Percentiles rank a stretch among this genome's conserved stretches.
phyloP scores from a whole-genome alignment of 2,329 filamentous ascomycete genomes.

The Phialophora expanda region DNA sequence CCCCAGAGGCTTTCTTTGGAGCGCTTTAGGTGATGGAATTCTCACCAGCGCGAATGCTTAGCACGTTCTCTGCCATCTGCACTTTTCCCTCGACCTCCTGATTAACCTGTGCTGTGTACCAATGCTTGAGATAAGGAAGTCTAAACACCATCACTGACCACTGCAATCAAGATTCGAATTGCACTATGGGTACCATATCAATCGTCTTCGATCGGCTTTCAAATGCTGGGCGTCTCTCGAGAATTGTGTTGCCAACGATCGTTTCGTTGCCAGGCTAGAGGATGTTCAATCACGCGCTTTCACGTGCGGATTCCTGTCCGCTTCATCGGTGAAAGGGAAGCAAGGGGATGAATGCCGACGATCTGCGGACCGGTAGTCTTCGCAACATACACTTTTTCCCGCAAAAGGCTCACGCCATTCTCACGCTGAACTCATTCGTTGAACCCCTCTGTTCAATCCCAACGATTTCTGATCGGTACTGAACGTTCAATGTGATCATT shows the following conservation, averaged over 20 bases:
- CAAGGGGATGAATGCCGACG: conserved; percentile 50
- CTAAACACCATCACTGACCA: conserved; percentile 39
- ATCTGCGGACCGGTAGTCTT: conserved; percentile 37
- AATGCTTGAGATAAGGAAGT: conserved; percentile 41
- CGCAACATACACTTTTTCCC: not conserved
- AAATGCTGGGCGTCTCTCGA: conserved; percentile 43
- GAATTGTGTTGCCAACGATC: conserved; percentile 48
- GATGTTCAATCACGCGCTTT: conserved; percentile 42
- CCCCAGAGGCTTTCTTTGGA: not conserved
- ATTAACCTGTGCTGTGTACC: conserved; percentile 43
- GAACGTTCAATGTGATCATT: conserved; percentile 30
- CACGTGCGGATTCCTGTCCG: conserved; percentile 39
- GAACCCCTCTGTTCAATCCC: conserved; percentile 39
- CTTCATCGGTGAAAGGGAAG: conserved; percentile 49
- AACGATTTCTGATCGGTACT: conserved; percentile 38
- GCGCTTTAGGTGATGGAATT: not conserved
- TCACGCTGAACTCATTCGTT: conserved; percentile 37
- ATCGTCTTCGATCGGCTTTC: conserved; percentile 40
- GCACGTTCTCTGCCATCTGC: conserved; percentile 33
- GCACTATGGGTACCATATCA: conserved; percentile 46
- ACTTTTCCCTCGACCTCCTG: conserved; percentile 42
- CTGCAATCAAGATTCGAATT: conserved; percentile 43
- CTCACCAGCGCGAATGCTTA: conserved; percentile 31
- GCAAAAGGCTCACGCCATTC: conserved; percentile 14
- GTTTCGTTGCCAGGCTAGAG: conserved; percentile 59